A percentile compares a stretch with the other conserved stretches of the same genome.
Evolutionary conservation across 805 yeast species (phyloP).

Genomic region (Sugiyamaella lignohabitans): DNA sequence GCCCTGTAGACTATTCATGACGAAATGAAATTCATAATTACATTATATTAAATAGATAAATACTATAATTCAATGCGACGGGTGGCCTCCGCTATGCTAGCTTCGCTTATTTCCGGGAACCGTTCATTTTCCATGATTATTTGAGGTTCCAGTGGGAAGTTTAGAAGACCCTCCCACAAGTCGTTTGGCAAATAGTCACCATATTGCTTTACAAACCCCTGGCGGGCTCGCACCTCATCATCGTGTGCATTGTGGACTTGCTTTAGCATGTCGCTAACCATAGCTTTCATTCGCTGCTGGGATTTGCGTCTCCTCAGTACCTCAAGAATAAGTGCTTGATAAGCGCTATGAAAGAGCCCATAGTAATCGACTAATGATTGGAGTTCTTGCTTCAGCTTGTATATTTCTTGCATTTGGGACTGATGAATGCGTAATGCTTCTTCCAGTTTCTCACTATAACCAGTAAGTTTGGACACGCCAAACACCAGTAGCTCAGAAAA

Average conservation of each 20-base stretch:
- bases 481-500: constrained; percentile 19
- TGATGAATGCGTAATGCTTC: constrained; percentile 19
- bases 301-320: constrained; percentile 43
- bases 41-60: constrained; percentile 2
- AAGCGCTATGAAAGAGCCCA: constrained; percentile 45
- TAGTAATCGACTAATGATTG: constrained; percentile 44
- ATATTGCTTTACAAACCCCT: constrained; percentile 40
- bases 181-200: constrained; percentile 54
- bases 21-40: no score
- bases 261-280: constrained; percentile 39
- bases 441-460: constrained; percentile 20
- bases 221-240: constrained; percentile 41
- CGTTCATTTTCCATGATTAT: constrained; percentile 16
- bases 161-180: constrained; percentile 42
- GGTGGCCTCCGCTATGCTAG: constrained; percentile 14
- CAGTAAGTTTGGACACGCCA: constrained; percentile 15
- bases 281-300: constrained; percentile 35
- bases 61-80: constrained; percentile 9
- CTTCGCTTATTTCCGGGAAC: constrained; percentile 19
- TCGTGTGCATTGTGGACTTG: constrained; percentile 36
- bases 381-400: constrained; percentile 31
- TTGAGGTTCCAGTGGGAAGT: constrained; percentile 26
- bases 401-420: constrained; percentile 24
- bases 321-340: constrained; percentile 47
- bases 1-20: no score